Percentiles rank a stretch among this genome's conserved stretches.
These are phyloP conservation scores for Nepenthes gracilis DNA, from an alignment of 148 eudicot species.

Conservation along the genomic window DNA sequence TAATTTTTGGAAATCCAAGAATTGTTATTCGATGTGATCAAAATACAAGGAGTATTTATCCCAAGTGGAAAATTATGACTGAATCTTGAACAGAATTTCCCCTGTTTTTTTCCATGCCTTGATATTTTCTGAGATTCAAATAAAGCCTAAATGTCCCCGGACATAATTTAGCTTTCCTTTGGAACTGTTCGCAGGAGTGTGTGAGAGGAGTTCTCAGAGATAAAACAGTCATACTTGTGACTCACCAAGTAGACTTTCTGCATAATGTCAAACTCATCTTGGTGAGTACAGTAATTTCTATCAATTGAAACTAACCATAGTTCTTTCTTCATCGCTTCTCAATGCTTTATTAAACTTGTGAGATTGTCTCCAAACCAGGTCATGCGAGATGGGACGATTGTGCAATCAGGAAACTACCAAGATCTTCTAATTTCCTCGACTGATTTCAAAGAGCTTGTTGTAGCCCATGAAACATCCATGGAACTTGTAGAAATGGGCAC, in stretches of 20 bases:
- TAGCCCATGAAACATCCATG: slow-evolving; percentile 89
- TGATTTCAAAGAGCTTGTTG: slow-evolving; percentile 66
- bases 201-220: slow-evolving; percentile 68
- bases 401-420: slow-evolving; percentile 73
- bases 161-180: background rate
- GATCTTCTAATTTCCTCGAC: slow-evolving; percentile 44
- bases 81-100: too few species aligned
- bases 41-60: too few species aligned
- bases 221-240: slow-evolving; percentile 83
- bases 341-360: background rate
- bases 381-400: slow-evolving; percentile 85
- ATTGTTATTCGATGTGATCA: too few species aligned
- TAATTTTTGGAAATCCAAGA: too few species aligned
- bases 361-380: slow-evolving; percentile 32
- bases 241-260: slow-evolving; percentile 97
- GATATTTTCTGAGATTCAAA: too few species aligned
- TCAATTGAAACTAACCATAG: background rate
- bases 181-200: slow-evolving; percentile 57
- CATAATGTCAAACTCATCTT: slow-evolving; percentile 81
- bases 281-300: slow-evolving; percentile 24
- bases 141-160: background rate
- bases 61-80: too few species aligned
- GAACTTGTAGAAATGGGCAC: slow-evolving; percentile 65
- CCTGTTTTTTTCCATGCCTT: too few species aligned
- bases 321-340: background rate